Evolutionary conservation across 2,329 filamentous ascomycete genomes (phyloP), one percentile per base, ranked within the genome.

Genomic region (Hypocrella siamensis): DNA sequence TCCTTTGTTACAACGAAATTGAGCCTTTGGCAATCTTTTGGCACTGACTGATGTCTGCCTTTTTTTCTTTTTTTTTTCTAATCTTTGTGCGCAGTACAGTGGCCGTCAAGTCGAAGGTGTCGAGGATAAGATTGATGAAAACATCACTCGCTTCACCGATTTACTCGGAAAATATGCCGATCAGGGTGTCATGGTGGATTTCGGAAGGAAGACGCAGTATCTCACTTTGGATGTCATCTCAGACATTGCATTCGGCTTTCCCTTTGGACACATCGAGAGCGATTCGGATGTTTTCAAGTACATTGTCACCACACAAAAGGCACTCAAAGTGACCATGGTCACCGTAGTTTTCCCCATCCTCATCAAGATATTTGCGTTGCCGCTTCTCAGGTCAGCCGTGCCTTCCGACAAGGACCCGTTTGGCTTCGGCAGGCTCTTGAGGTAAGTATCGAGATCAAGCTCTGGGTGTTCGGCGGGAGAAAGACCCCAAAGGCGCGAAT

Each of bases 71-170:
- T n/a, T n/a, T n/a, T n/a, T 19, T 17, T 18, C 21, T 8, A 19
- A 10, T 17, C 17, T 19, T n/a, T 25, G 16, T 6, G 5, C 7
- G 24, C 17, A 61, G 61, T 70, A 70, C 40, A 60, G 61, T 3
- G 65, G 66, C 70, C 19, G 40, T 44, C 33, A 54, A 61, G 19
- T 72, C 21, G 40, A 53, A 7, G 53, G 70, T 7, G 58, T 73
- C 33, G 53, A 59, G 31, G 43, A 41, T 14, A 60, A 59, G 34
- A 39, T 41, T n/a, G 37, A 41, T 28, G 22, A 36, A 11, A 38
- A 38, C n/a, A 30, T 41, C 24, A 21, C 29, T 4, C 22, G 30
- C 16, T 33, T 39, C n/a, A 30, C 33, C n/a, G 16, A 17, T 17
- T 24, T 41, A 12, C 26, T 41, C 6, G 28, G 29, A 12, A 38